Conservation (phyloP, 768 basidiomycete genomes). For the Pulveroboletus sp. region DNA sequence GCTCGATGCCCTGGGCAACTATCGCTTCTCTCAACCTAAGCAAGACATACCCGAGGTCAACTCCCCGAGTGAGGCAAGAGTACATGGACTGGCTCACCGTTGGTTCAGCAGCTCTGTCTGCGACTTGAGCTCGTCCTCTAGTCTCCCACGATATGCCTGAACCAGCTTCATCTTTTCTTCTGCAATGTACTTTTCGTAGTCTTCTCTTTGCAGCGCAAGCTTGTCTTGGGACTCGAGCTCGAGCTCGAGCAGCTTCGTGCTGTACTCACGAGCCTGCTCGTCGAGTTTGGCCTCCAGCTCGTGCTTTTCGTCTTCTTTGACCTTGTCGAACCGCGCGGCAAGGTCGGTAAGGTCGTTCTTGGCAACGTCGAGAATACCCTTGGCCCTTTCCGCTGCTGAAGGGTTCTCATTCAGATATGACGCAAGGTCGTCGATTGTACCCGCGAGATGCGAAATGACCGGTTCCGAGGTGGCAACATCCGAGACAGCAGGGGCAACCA, state of each 20-base stretch:
- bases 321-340: slow-evolving; percentile 67
- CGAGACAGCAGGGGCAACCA: slow-evolving; percentile 75
- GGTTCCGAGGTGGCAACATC: slow-evolving; percentile 76
- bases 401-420: slow-evolving; percentile 77
- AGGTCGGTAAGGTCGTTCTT: slow-evolving; percentile 77
- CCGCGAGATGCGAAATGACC: slow-evolving; percentile 87
- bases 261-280: slow-evolving; percentile 82
- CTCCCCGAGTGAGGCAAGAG: background rate
- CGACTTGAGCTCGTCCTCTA: slow-evolving; percentile 77
- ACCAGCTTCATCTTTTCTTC: slow-evolving; percentile 70
- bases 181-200: slow-evolving; percentile 76
- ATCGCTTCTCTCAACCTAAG: slow-evolving; percentile 88
- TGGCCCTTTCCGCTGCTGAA: slow-evolving; percentile 58
- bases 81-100: slow-evolving; percentile 50
- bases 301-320: slow-evolving; percentile 72
- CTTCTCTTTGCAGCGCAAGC: slow-evolving; percentile 80
- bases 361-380: slow-evolving; percentile 73
- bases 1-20: slow-evolving; percentile 93
- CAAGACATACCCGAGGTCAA: background rate
- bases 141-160: slow-evolving; percentile 77
- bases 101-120: slow-evolving; percentile 94
- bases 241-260: slow-evolving; percentile 69
- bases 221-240: slow-evolving; percentile 85
- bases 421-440: slow-evolving; percentile 89
- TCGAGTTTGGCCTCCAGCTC: slow-evolving; percentile 66